Percentiles rank a stretch among this genome's conserved stretches.
These are phyloP conservation scores for Rosa lucieae DNA, from an alignment of 306 rosid species.

Conservation along the genomic window DNA sequence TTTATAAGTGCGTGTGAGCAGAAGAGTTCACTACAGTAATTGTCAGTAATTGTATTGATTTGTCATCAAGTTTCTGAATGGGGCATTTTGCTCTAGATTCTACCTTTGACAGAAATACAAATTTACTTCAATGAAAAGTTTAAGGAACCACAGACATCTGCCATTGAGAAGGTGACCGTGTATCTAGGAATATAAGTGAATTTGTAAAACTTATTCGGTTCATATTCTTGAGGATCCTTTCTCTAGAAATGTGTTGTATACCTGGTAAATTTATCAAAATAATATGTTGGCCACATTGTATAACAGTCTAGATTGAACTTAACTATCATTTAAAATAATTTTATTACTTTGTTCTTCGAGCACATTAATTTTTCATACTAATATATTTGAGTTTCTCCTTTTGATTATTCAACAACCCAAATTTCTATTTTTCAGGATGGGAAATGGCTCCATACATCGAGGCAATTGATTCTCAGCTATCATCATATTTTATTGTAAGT, in stretches of 20 bases:
- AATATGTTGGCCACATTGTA: background rate
- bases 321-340: background rate
- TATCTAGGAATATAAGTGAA: background rate
- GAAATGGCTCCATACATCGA: constrained; percentile 98
- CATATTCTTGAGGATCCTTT: background rate
- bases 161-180: background rate
- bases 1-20: background rate
- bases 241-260: background rate
- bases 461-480: constrained; percentile 79
- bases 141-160: background rate
- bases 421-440: constrained; percentile 69
- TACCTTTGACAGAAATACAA: background rate
- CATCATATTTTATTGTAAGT: constrained; percentile 65
- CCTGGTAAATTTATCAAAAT: background rate
- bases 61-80: background rate
- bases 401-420: constrained; percentile 19
- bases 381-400: background rate
- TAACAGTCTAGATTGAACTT: background rate
- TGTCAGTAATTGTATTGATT: background rate
- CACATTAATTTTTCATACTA: background rate
- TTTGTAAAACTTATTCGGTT: background rate
- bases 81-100: background rate
- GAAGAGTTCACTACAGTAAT: background rate
- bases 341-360: background rate
- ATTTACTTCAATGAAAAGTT: background rate